phyloP scores from a whole-genome alignment of 164 flowering plant species.

The Magnolia officinalis region DNA sequence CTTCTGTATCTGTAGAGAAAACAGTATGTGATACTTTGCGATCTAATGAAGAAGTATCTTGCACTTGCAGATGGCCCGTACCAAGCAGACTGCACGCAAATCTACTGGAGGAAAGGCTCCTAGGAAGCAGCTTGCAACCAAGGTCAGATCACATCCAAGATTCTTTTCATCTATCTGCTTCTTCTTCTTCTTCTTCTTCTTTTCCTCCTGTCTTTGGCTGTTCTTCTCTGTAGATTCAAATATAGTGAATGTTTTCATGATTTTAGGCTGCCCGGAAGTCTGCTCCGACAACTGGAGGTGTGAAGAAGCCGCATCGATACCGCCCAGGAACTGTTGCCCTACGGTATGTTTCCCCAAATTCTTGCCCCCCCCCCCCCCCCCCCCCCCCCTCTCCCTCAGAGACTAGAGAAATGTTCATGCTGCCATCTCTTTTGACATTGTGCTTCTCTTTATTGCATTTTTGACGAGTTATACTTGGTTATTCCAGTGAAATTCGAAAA shows the following conservation, averaged over 20 bases:
- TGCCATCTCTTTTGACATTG: neutral
- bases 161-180: too few species aligned
- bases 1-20: too few species aligned
- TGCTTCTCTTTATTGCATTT: neutral
- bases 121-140: constrained; percentile 22
- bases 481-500: constrained; percentile 19
- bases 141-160: neutral
- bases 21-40: neutral
- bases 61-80: constrained; percentile 15
- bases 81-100: constrained; percentile 22
- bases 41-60: neutral
- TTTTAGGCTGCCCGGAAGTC: constrained; percentile 21
- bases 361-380: too few species aligned
- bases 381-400: too few species aligned
- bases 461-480: neutral
- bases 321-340: constrained; percentile 25
- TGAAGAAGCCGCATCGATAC: constrained; percentile 22
- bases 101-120: constrained; percentile 23
- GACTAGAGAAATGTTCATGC: neutral
- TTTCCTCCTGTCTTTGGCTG: too few species aligned
- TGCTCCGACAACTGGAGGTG: constrained; percentile 20
- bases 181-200: too few species aligned
- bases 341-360: constrained; percentile 4
- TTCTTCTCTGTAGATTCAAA: neutral
- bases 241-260: neutral